Base-by-base conservation (phyloP, 2,329 filamentous ascomycete genomes). In the Chaetoscypha palmicola region DNA sequence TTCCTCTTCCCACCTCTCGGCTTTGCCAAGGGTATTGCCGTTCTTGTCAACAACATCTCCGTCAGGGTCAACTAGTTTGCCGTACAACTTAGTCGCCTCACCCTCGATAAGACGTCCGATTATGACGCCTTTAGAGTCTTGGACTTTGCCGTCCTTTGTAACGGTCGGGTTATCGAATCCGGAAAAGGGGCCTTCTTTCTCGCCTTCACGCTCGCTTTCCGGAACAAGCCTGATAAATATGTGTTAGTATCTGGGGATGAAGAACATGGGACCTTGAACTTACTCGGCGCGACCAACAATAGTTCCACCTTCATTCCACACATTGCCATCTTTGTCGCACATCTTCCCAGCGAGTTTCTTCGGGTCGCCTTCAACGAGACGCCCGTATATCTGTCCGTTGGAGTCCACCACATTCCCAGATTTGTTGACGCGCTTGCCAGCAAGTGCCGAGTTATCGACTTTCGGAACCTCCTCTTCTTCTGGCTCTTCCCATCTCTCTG, bases 31-130 rank as follows among this genome's bases (percentile, higher is more conserved):
- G 1, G 67, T 59, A 50, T 80, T 80, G 23, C 76, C 76, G 58
- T 87, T 89, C 62, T 79, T 81, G 68, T 92, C 87, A 44, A 85
- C 71, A 23, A 94, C 79, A 45, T 92, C 86, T 28, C 87, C 87
- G 51, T 94, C 86, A 49, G 87, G 81, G 45, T 92, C 87, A 14
- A 92, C 86, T 7, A 71, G 58, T 36, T 86, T 82, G 12, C 87
- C 87, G 28, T 81, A 77, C 1, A 94, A 73, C 40, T 72, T 69
- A 72, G 87, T 88, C 26, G 74, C 62, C 43, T 94, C 83, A 2
- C 86, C 87, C 36, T 79, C 76, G 3, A 75, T 69, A 30, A 91
- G 73, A 32, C 81, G 72, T 17, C 87, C 87, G 37, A 92, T 84
- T 19, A 84, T 72, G 50, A 85, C 79, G 26, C 83, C 86, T 38